phyloP scores from a whole-genome alignment of 371 early-diverging fungal genomes.

The Mucor lusitanicus region DNA sequence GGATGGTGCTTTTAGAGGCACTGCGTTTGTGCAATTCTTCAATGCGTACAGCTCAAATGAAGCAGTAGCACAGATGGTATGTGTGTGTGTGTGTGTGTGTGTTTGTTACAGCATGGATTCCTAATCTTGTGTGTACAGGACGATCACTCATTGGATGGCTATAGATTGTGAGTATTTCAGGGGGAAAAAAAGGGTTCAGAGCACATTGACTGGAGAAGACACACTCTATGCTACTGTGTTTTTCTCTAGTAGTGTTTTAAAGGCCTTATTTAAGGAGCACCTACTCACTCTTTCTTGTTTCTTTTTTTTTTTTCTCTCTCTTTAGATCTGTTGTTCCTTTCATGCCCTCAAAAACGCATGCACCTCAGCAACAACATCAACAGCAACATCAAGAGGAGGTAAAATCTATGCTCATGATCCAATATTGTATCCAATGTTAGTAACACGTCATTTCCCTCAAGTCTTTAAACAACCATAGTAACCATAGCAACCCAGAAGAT shows the following conservation, averaged over 20 bases:
- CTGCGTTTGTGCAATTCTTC: constrained; percentile 43
- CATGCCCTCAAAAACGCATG: constrained; percentile 15
- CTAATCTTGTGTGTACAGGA: constrained; percentile 36
- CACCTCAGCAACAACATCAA: constrained; percentile 2
- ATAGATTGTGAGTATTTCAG: constrained; percentile 39
- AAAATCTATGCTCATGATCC: background rate
- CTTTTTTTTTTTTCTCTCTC: background rate
- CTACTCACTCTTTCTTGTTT: background rate
- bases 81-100: background rate
- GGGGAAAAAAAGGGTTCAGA: background rate
- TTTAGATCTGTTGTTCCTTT: constrained; percentile 27
- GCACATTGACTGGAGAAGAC: background rate
- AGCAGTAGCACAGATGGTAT: constrained; percentile 35
- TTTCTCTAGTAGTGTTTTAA: constrained; percentile 2
- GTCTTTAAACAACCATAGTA: background rate
- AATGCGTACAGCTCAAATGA: constrained; percentile 29
- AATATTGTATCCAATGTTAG: background rate
- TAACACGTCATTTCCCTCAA: constrained; percentile 4
- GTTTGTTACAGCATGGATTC: background rate
- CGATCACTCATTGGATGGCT: constrained; percentile 30
- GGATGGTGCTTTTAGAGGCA: constrained; percentile 25
- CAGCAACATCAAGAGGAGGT: constrained; percentile 16
- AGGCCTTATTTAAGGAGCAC: constrained; percentile 6
- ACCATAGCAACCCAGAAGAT: background rate
- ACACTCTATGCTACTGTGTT: background rate